Base-by-base conservation (phyloP, 1,284 basidiomycete genomes). In the Singerocomus inundabilis region DNA sequence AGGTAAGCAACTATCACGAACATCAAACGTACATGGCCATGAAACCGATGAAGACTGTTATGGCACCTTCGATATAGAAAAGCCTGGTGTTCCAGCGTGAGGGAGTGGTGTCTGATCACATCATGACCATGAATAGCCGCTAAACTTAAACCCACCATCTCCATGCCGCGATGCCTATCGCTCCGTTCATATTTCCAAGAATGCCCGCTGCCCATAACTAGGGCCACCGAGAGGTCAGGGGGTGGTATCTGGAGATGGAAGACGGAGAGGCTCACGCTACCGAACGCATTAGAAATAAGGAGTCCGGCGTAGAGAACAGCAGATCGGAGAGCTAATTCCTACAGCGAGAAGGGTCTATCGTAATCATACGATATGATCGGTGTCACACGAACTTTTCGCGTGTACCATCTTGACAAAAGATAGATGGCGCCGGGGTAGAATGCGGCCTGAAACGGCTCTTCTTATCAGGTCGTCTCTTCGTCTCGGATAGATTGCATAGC, bases 221-320 rank as follows among this genome's bases (percentile, higher is more conserved):
- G 15, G 51, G 10, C n/a, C 6, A 43, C n/a, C 32, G 15, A 41
- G 5, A 21, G 29, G 4, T 57, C 29, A 65, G 42, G 28, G 31
- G 7, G 0, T 28, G 10, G 1, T 13, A 16, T 11, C 9, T 3
- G 18, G 59, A 53, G 13, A 25, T 21, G 18, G 6, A 33, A 26
- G 48, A 49, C 1, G n/a, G 31, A 16, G 40, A 29, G 21, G 58
- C 81, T 64, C 48, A 85, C 82, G 48, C 78, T 73, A 36, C 87
- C 86, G 61, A 91, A 89, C 2, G 88, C 88, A 68, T 88, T 90
- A 0, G 84, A 85, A 43, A 89, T 74, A n/a, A 90, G 70, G 5
- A 82, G 62, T 13, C 86, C 87, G 7, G 76, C 75, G 63, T 83
- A 88, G 4, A 92, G 74, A 48, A 89, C 75, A 1, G 85, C 83